Evolutionary conservation across 805 yeast species (phyloP), one percentile per base, ranked within the genome.

Genomic region (Teunomyces gatunensis): DNA sequence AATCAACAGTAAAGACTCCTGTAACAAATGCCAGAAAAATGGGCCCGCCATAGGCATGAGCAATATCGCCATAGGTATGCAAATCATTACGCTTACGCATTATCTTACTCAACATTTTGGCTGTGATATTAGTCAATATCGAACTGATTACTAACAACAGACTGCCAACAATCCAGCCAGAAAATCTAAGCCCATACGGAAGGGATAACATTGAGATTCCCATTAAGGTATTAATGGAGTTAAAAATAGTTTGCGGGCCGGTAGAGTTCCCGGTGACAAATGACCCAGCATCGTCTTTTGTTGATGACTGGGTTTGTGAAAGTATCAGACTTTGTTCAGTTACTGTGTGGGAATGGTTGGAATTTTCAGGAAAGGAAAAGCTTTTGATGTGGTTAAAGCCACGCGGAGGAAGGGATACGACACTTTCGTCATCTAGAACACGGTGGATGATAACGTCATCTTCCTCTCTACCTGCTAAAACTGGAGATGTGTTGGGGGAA

Each of bases 21-120:
- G 96, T 87, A 13, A 89, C 85, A 30, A 85, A 63, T 2, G 87
- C 72, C 59, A 95, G 78, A 4, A 92, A 95, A 32, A 71, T 71
- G 2, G 84, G 70, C 1, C 96, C 96, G 60, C 85, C 89, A 0
- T 91, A 87, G n/a, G 89, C 87, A 57, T 80, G 84, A 3, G 95
- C 96, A 42, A 90, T 73, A 68, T 90, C 97, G 0, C 96, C 95
- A 63, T 89, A 90, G 0, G 96, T 87, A 74, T 85, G 83, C 45
- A 89, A 68, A 0, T 94, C 84, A 12, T 79, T 84, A 67, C 89
- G 94, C 0, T 89, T 84, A 52, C 85, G 89, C 77, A 89, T 77
- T 54, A 96, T 83, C 49, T 78, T 75, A 11, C 92, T 84, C 48
- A 90, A 71, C 44, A 89, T 69, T 5, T 76, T 75, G 6, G 96